Percentiles rank a stretch among this genome's conserved stretches.
Evolutionary conservation across 495 filamentous ascomycete species (phyloP).

Genomic region (Neurospora sp.): DNA sequence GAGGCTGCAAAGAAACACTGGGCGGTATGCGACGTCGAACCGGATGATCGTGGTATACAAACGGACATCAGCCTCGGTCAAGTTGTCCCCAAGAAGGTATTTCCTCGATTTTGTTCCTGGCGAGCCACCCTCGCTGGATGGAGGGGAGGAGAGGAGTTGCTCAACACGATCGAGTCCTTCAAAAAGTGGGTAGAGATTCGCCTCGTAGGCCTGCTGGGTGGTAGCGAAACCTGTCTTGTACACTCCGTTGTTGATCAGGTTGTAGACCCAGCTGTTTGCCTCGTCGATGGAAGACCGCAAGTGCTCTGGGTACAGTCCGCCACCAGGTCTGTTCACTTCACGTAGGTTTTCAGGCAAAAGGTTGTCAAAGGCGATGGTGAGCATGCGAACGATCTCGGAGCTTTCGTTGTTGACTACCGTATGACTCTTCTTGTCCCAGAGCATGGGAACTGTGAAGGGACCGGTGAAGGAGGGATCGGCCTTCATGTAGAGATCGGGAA

Average conservation of each 20-base stretch:
- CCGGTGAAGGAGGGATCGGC: slow-evolving; percentile 52
- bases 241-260: slow-evolving; percentile 79
- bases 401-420: slow-evolving; percentile 71
- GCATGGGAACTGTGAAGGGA: slow-evolving; percentile 58
- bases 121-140: slow-evolving; percentile 21
- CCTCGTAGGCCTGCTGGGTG: slow-evolving; percentile 63
- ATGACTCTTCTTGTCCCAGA: slow-evolving; percentile 60
- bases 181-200: slow-evolving; percentile 57
- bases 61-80: slow-evolving; percentile 71
- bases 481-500: slow-evolving; percentile 57
- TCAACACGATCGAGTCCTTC: slow-evolving; percentile 60
- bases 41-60: slow-evolving; percentile 71
- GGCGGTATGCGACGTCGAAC: slow-evolving; percentile 71
- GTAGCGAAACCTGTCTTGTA: slow-evolving; percentile 44
- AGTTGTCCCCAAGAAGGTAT: slow-evolving; percentile 51
- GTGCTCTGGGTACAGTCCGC: slow-evolving; percentile 47
- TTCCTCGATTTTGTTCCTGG: background rate
- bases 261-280: slow-evolving; percentile 74
- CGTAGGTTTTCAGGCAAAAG: slow-evolving; percentile 52
- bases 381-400: slow-evolving; percentile 62
- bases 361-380: slow-evolving; percentile 62
- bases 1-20: slow-evolving; percentile 78
- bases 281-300: slow-evolving; percentile 58
- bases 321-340: slow-evolving; percentile 37
- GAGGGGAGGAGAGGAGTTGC: slow-evolving; percentile 43